Percentiles rank a stretch among this genome's conserved stretches.
Conservation (phyloP, 306 rosid genomes). For the Vachellia collinsii region DNA sequence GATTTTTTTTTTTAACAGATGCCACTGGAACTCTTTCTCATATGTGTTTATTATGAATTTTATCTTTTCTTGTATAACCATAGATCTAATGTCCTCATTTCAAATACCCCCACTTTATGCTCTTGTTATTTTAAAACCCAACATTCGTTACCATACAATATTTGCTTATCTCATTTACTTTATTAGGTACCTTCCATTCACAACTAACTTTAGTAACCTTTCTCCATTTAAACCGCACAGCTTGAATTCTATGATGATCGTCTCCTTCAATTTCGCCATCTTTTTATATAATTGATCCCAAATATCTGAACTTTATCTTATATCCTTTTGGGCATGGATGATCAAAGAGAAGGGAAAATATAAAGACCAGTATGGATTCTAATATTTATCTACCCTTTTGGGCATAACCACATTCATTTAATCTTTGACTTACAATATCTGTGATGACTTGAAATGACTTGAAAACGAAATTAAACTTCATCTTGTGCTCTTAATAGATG, state of each 20-base stretch:
- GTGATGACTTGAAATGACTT: neutral
- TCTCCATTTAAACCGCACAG: neutral
- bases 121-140: no score
- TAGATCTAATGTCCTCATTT: no score
- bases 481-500: neutral
- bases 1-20: no score
- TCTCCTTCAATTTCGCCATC: neutral
- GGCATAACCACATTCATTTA: neutral
- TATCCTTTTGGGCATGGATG: neutral
- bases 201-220: neutral
- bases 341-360: neutral
- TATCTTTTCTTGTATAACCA: no score
- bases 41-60: no score
- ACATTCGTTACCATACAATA: no score
- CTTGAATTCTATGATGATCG: neutral
- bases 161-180: no score
- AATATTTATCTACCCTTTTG: neutral
- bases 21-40: no score
- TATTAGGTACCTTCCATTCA: no score
- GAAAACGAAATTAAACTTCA: neutral
- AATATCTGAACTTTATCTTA: neutral
- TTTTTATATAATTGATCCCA: neutral
- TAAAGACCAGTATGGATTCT: neutral
- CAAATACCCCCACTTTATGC: no score
- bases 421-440: neutral